A percentile compares a stretch with the other conserved stretches of the same genome.
These are phyloP conservation scores for Paramecium pentaurelia DNA, from an alignment of 73 alveolate species.

Conservation along the genomic window DNA sequence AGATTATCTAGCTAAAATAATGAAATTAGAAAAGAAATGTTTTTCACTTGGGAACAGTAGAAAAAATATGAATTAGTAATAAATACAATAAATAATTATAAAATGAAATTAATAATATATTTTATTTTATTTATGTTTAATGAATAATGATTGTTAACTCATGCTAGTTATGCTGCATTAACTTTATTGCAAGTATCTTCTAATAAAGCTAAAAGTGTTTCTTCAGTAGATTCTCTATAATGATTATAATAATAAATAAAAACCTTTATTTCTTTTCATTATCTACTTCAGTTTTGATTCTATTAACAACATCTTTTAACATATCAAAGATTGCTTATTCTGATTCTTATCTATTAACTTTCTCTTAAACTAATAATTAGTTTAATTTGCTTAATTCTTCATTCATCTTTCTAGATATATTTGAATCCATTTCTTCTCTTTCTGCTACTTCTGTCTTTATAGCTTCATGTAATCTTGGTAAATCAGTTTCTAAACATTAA, in stretches of 20 bases:
- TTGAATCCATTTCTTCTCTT: slow-evolving; percentile 63
- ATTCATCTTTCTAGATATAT: slow-evolving; percentile 36
- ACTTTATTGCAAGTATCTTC: slow-evolving; percentile 30
- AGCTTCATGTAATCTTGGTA: slow-evolving; percentile 56
- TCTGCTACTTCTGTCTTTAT: slow-evolving; percentile 48
- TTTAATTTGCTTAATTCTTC: slow-evolving; percentile 53
- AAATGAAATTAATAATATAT: too few species aligned
- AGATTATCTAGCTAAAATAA: too few species aligned
- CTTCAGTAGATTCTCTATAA: slow-evolving; percentile 59
- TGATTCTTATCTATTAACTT: slow-evolving; percentile 49
- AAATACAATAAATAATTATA: too few species aligned
- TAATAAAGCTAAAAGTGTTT: slow-evolving; percentile 45
- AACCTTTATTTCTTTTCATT: slow-evolving; percentile 60
- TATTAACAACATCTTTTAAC: slow-evolving; percentile 62
- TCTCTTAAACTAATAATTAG: slow-evolving; percentile 30
- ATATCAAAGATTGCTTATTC: slow-evolving; percentile 64
- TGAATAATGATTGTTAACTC: not conserved
- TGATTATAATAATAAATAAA: not conserved
- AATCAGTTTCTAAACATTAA: slow-evolving; percentile 52
- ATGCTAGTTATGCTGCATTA: slow-evolving; percentile 49
- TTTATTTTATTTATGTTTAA: not conserved
- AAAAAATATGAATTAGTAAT: not conserved
- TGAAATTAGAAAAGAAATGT: too few species aligned
- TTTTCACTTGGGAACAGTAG: too few species aligned
- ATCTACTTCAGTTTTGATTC: slow-evolving; percentile 60